These are phyloP conservation scores for Mycosarcoma mackinlayi DNA, from an alignment of 1,284 basidiomycete species.

Conservation along the genomic window DNA sequence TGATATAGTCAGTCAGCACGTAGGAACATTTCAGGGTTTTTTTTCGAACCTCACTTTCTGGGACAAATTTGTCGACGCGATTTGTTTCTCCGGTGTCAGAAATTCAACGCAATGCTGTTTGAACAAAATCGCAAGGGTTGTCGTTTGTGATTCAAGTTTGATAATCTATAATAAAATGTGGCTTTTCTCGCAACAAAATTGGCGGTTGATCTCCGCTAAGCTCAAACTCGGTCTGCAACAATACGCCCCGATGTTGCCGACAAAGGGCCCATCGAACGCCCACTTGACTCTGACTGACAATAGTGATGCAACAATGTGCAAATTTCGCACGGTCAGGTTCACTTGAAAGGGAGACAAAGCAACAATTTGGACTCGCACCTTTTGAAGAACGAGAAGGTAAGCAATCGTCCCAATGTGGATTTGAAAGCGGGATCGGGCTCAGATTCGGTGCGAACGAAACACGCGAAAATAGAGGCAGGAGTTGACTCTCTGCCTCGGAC, in stretches of 20 bases:
- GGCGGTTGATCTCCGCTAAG: conserved; percentile 9
- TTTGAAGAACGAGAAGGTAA: no score
- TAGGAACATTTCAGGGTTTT: background rate
- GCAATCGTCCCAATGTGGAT: no score
- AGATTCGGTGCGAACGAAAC: background rate
- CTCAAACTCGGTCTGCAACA: background rate
- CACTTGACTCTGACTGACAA: no score
- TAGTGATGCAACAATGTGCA: background rate
- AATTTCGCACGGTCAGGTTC: no score
- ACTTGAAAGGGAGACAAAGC: background rate
- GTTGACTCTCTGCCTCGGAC: conserved; percentile 28
- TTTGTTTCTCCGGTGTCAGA: background rate
- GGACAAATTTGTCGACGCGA: background rate
- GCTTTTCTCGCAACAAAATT: conserved; percentile 12
- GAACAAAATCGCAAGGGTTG: no score
- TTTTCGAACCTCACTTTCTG: conserved; percentile 3
- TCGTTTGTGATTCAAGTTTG: no score
- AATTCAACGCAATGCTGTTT: no score
- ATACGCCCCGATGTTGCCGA: conserved; percentile 6
- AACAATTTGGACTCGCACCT: no score
- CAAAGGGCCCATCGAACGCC: background rate
- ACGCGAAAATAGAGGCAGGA: conserved; percentile 5
- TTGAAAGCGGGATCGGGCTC: background rate
- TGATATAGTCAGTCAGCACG: no score
- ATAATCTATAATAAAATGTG: background rate